These are phyloP conservation scores for Volvox reticuliferus DNA, from an alignment of 139 green algal species.

Conservation along the genomic window DNA sequence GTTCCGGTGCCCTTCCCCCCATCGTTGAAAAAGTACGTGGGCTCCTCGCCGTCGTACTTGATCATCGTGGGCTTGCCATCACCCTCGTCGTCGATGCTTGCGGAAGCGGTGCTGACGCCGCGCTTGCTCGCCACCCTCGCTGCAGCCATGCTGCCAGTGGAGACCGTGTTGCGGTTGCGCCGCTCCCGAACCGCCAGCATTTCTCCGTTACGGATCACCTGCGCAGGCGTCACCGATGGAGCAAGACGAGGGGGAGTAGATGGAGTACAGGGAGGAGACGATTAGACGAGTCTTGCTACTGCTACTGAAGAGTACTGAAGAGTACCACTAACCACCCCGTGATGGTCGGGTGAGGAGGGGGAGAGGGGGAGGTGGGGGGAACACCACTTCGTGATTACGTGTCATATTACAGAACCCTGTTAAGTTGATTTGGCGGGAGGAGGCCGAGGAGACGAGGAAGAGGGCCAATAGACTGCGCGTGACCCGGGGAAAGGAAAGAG, in stretches of 20 bases:
- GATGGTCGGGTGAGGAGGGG: too few species aligned
- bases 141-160: conserved; percentile 67
- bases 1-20: conserved; percentile 67
- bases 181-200: conserved; percentile 93
- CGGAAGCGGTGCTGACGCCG: neutral
- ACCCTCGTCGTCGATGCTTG: neutral
- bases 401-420: too few species aligned
- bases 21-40: conserved; percentile 92
- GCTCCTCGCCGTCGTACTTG: conserved; percentile 52
- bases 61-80: conserved; percentile 59
- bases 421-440: neutral
- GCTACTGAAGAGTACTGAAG: too few species aligned
- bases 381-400: too few species aligned
- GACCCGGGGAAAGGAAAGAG: too few species aligned
- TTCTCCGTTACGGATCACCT: conserved; percentile 97
- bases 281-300: neutral
- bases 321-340: too few species aligned
- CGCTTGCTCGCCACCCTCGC: neutral
- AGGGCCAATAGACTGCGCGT: too few species aligned
- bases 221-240: neutral
- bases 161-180: conserved; percentile 78
- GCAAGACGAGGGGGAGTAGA: neutral
- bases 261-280: conserved; percentile 34
- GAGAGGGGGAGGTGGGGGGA: too few species aligned
- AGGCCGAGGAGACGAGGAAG: neutral